Evolutionary conservation across 495 filamentous ascomycete genomes (phyloP).

Genomic region (Penicillium verhagenii): DNA sequence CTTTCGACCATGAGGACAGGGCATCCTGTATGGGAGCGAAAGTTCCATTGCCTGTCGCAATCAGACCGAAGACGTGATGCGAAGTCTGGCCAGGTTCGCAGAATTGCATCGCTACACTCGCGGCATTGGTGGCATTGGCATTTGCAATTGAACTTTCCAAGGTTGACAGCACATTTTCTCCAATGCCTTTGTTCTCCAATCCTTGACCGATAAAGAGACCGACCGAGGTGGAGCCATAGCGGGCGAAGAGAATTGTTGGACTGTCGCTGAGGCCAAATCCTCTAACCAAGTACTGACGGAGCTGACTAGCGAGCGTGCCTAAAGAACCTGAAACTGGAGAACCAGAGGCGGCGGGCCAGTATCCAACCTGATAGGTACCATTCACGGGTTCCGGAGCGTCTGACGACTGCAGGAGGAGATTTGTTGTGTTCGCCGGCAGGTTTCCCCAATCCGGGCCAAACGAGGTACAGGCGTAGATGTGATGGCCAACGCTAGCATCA

Average conservation of each 20-base stretch:
- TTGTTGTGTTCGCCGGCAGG: not conserved
- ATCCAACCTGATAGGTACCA: too few relatives aligned
- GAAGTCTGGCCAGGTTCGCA: slow-evolving; percentile 23
- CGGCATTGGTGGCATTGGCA: slow-evolving; percentile 16
- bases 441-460: slow-evolving; percentile 26
- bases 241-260: not conserved
- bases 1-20: slow-evolving; percentile 33
- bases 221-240: not conserved
- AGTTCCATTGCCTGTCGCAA: slow-evolving; percentile 28
- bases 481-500: slow-evolving; percentile 19
- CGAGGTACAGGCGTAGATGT: slow-evolving; percentile 32
- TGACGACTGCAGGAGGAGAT: not conserved
- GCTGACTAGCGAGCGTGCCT: not conserved
- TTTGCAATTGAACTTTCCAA: too few relatives aligned
- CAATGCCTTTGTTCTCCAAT: slow-evolving; percentile 24
- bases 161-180: slow-evolving; percentile 15
- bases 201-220: not conserved
- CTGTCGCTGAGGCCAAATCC: slow-evolving; percentile 13
- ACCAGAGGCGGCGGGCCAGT: too few relatives aligned
- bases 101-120: slow-evolving; percentile 38
- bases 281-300: slow-evolving; percentile 4
- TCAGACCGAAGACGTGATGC: slow-evolving; percentile 33
- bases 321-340: too few relatives aligned
- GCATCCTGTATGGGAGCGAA: slow-evolving; percentile 32
- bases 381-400: too few relatives aligned